Conservation (phyloP, 108 stramenopile species). For the Licmophora abbreviata region DNA sequence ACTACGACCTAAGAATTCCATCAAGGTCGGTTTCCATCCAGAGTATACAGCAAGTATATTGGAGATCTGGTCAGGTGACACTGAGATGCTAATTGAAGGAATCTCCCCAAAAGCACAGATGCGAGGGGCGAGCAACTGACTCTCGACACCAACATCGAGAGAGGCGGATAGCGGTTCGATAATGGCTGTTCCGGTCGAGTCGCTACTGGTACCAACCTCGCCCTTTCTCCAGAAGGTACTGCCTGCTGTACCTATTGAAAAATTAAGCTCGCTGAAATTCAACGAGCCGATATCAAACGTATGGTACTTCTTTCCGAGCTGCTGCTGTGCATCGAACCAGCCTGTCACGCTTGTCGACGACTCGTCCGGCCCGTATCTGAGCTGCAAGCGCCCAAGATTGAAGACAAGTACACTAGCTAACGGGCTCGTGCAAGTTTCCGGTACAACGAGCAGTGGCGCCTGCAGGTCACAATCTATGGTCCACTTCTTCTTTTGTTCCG, state of each 20-base stretch:
- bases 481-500: slow-evolving; percentile 55
- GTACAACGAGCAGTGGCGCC: slow-evolving; percentile 73
- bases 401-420: slow-evolving; percentile 51
- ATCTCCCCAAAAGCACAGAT: slow-evolving; percentile 65
- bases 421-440: slow-evolving; percentile 58
- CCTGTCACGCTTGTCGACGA: slow-evolving; percentile 31
- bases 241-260: slow-evolving; percentile 12
- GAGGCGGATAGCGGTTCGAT: slow-evolving; percentile 64
- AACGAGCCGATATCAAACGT: slow-evolving; percentile 36
- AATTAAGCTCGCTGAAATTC: slow-evolving; percentile 31
- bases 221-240: too few species aligned
- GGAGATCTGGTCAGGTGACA: slow-evolving; percentile 49
- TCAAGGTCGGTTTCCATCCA: slow-evolving; percentile 44
- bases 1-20: slow-evolving; percentile 13
- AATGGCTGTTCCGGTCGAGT: slow-evolving; percentile 10
- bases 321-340: slow-evolving; percentile 48
- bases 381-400: slow-evolving; percentile 65
- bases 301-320: slow-evolving; percentile 14
- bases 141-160: slow-evolving; percentile 59
- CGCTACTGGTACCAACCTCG: too few species aligned
- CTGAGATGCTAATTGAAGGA: slow-evolving; percentile 39
- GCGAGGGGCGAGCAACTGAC: slow-evolving; percentile 37
- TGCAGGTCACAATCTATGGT: slow-evolving; percentile 64
- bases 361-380: slow-evolving; percentile 46
- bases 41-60: slow-evolving; percentile 43